Conservation (phyloP, 176 grass and related monocot species). For the Guadua angustifolia region DNA sequence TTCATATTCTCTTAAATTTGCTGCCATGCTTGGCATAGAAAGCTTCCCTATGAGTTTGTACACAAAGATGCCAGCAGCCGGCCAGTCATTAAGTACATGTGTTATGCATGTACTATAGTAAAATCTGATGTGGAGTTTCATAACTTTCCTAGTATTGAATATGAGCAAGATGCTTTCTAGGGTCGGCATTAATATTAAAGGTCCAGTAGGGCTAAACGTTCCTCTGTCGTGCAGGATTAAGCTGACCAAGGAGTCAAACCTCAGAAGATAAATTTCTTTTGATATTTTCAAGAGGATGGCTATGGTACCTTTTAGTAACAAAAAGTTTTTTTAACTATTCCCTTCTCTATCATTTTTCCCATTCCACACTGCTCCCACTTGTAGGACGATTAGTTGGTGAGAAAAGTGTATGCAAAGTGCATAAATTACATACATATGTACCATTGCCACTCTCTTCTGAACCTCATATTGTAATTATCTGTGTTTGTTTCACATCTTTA, state of each 20-base stretch:
- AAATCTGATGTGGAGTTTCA: background rate
- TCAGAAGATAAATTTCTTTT: background rate
- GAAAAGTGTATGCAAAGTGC: background rate
- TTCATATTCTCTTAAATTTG: conserved; percentile 26
- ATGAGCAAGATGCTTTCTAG: conserved; percentile 2
- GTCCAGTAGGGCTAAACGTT: background rate
- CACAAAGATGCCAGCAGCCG: background rate
- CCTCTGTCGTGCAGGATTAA: conserved; percentile 6
- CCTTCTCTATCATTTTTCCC: background rate
- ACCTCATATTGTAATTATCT: background rate
- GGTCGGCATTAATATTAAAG: background rate
- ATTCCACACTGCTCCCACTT: background rate
- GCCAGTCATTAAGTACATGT: conserved; percentile 1
- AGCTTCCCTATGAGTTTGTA: background rate
- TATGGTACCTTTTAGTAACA: conserved; percentile 3
- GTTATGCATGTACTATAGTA: background rate
- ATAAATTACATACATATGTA: background rate
- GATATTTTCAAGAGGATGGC: background rate
- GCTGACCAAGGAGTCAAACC: conserved; percentile 1
- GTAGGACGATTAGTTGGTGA: background rate
- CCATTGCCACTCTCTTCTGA: conserved; percentile 8
- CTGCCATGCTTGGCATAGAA: background rate
- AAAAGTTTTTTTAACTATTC: background rate
- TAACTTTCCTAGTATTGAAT: conserved; percentile 7
- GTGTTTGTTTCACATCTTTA: background rate